Evolutionary conservation across 805 yeast species (phyloP), one percentile per base, ranked within the genome.

Genomic region (Metschnikowia vanudenii): DNA sequence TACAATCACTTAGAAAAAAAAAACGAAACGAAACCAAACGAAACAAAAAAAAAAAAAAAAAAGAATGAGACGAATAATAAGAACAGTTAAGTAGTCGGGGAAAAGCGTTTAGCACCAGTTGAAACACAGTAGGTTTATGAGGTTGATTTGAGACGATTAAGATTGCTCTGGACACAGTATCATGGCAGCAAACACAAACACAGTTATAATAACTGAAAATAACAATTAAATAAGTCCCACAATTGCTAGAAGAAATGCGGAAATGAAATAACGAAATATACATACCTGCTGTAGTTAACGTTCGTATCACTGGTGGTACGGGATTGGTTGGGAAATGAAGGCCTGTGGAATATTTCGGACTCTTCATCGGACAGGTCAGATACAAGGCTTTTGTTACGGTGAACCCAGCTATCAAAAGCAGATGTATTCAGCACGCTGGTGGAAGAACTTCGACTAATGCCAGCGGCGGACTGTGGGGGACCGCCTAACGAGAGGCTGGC

Each of bases 361-460:
- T 71, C 69, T 6, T 69, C 79, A 38, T 74, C 74, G 18, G 71
- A 66, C 47, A 74, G 69, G 40, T 71, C 59, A 47, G 66, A 68
- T 46, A 75, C 49, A 59, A 76, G 51, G 54, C 63, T 65, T 51
- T 65, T 68, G 50, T 73, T 74, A 47, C 68, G 68, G 46, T 69
- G 69, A 17, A 84, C 79, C 90, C 90, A 84, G 17, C 69, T 73
- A 35, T 78, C 81, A 58, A 81, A 84, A 13, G 58, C 56, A 16
- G 55, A 46, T 9, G 28, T 26, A 26, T 26, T 26, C 28, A 26
- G 28, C 10, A 26, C 12, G 10, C 12, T 26, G 28, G 28, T 26
- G 28, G 28, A 26, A 8, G 28, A 26, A 10, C 12, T 10, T 26
- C 28, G 28, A 26, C 12, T 26, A 30, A 24, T 22, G n/a, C 51